phyloP scores from a whole-genome alignment of 441 rosid species.

The Flueggea neowawraea region DNA sequence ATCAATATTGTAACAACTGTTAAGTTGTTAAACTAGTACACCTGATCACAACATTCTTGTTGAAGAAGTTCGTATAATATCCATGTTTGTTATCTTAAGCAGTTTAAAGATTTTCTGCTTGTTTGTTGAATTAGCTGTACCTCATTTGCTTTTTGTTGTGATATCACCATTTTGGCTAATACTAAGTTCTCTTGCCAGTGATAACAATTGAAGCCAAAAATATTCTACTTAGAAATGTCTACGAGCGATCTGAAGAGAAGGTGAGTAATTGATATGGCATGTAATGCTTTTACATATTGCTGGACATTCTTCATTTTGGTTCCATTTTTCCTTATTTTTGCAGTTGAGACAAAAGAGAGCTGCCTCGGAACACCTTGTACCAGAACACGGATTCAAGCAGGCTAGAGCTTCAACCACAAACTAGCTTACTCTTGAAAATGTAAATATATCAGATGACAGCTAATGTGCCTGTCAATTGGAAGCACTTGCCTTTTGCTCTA shows the following conservation, averaged over 20 bases:
- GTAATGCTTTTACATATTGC: not conserved
- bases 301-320: not conserved
- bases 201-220: slow-evolving; percentile 68
- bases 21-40: too few relatives aligned
- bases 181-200: slow-evolving; percentile 35
- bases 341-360: slow-evolving; percentile 88
- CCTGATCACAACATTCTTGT: too few relatives aligned
- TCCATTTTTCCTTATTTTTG: slow-evolving; percentile 1
- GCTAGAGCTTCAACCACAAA: slow-evolving; percentile 47
- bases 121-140: not conserved
- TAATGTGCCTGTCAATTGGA: slow-evolving; percentile 6
- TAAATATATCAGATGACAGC: slow-evolving; percentile 13
- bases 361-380: slow-evolving; percentile 55
- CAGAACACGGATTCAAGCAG: slow-evolving; percentile 81
- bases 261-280: slow-evolving; percentile 23
- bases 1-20: too few relatives aligned
- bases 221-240: slow-evolving; percentile 67
- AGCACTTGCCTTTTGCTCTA: slow-evolving; percentile 16
- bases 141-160: not conserved
- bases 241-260: slow-evolving; percentile 70
- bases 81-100: not conserved
- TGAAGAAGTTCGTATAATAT: too few relatives aligned
- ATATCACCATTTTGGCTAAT: too few relatives aligned
- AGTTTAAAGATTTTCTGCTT: too few relatives aligned
- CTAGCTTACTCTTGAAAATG: slow-evolving; percentile 21